Evolutionary conservation across 805 yeast genomes (phyloP), one percentile per base, ranked within the genome.

Genomic region (Brettanomyces naardenensis): DNA sequence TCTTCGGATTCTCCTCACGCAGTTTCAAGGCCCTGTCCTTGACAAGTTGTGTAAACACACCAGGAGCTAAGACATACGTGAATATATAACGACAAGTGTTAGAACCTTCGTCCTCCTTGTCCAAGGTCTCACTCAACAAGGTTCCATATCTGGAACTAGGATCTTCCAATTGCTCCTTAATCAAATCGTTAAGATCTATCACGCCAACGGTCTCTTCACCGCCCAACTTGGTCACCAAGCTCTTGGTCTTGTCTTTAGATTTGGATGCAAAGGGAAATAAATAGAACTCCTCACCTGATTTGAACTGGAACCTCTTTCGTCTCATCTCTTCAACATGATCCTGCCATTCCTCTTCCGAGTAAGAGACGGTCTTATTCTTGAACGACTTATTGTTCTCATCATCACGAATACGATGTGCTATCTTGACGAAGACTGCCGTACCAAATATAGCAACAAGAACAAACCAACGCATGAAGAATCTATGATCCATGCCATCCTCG

Each of bases 31-130:
- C 30, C 37, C 49, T 53, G 32, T 70, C 54, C 33, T 66, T 66
- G 21, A 75, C 51, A 37, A 75, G 56, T 7, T 75, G 75, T 1
- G 79, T 71, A 41, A 74, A 53, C 27, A 75, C 52, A 5, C 80
- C 80, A 2, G 58, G 54, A 7, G 63, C 59, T 31, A 62, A 45
- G 34, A 40, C 57, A 41, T 57, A 56, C 17, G 50, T 52, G 42
- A 62, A 62, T 3, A 39, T 41, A 39, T 51, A 61, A 28, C 37
- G 41, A 36, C 62, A 53, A 2, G 56, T 37, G 13, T 56, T 53
- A 1, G 57, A 43, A 11, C 61, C 52, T 11, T 39, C 38, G 19
- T 60, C 59, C 22, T 47, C 42, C 3, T 37, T 37, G 4, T 53
- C 57, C 30, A 53, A 39, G 3, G 63, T 44, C 15, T 73, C 75